Evolutionary conservation across 805 yeast species (phyloP), one percentile per base, ranked within the genome.

Genomic region (Danielozyma ontarioensis): DNA sequence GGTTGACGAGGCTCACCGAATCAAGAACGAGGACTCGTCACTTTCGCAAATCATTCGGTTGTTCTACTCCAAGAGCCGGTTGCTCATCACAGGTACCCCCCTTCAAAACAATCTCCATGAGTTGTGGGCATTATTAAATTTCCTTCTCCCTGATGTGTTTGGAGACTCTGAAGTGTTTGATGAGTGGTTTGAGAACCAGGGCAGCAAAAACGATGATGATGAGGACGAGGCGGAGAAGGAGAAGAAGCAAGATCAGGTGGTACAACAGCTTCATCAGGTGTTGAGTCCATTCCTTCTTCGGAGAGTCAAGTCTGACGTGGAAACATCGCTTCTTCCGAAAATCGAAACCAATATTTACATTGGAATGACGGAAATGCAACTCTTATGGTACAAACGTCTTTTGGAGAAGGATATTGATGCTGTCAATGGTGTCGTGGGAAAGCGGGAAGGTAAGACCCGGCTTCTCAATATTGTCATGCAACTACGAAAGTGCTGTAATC

Each of bases 1-100:
- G 14, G 80, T 83, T 40, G 94, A 83, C 57, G 94, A 83, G 58
- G 93, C 90, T 3, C 94, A 83, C 53, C 68, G 93, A 61, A 78
- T 83, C 44, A 83, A 83, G 48, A 83, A 83, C 52, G 93, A 83
- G 48, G 83, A 80, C 48, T 73, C 82, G 2, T 57, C 80, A 54
- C 58, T 83, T 29, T 80, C 88, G 0, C 90, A 83, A 49, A 83
- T 83, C 33, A 76, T 83, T 30, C 65, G 93, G 48, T 68, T 80
- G 62, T 81, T 83, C 50, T 77, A 80, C 41, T 79, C 87, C 1
- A 74, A 70, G 31, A 80, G 81, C 52, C 68, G 93, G 48, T 59
- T 83, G 39, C 63, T 83, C 36, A 82, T 83, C 34, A 83, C 93
- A 0, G 93, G 93, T 57, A 83, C 93, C 1, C 93, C 93, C 6